phyloP scores from a whole-genome alignment of 2,329 filamentous ascomycete species.

The Colletotrichum magnum region DNA sequence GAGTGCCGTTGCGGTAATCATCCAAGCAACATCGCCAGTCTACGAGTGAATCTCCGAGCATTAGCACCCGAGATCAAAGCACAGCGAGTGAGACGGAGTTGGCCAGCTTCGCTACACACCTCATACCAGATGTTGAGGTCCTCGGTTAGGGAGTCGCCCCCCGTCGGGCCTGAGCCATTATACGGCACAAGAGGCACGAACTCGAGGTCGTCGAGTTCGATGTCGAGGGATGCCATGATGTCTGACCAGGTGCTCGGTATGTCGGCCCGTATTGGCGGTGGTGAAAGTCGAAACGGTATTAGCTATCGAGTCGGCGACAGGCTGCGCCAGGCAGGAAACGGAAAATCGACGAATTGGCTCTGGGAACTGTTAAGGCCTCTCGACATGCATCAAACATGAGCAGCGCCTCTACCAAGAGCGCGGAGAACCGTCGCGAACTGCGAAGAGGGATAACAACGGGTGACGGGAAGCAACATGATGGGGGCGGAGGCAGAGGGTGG shows the following conservation, averaged over 20 bases:
- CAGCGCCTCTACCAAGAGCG: constrained; percentile 25
- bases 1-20: constrained; percentile 84
- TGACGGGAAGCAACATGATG: constrained; percentile 12
- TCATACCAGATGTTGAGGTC: constrained; percentile 86
- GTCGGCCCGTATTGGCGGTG: constrained; percentile 21
- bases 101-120: constrained; percentile 60
- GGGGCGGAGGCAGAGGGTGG: no score
- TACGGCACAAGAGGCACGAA: constrained; percentile 67
- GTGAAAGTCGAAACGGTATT: constrained; percentile 2
- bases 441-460: constrained; percentile 25
- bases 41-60: constrained; percentile 52
- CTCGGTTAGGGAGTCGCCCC: constrained; percentile 76
- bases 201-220: constrained; percentile 59
- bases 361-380: constrained; percentile 11
- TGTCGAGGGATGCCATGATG: constrained; percentile 49
- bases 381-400: constrained; percentile 32
- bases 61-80: not conserved
- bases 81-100: not conserved
- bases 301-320: not conserved
- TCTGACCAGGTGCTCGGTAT: constrained; percentile 8
- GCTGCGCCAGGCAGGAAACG: not conserved
- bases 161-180: constrained; percentile 75
- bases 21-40: constrained; percentile 88
- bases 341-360: not conserved
- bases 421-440: constrained; percentile 26